These are phyloP conservation scores for Carex littledalei DNA, from an alignment of 176 grass and related monocot genomes.

Conservation along the genomic window DNA sequence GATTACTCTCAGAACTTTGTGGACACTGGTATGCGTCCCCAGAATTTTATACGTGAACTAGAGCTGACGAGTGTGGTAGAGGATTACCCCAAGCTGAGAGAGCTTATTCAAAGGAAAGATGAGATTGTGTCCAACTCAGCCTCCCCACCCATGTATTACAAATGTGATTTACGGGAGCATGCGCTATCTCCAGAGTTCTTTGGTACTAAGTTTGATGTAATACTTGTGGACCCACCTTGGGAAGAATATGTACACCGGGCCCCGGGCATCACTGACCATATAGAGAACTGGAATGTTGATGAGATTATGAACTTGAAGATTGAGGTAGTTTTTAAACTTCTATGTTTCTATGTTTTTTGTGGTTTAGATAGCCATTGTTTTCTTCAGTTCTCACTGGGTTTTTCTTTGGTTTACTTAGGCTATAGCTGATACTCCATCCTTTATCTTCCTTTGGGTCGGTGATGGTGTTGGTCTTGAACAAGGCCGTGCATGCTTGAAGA, in stretches of 20 bases:
- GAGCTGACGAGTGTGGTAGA: conserved; percentile 89
- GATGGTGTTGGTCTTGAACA: conserved; percentile 95
- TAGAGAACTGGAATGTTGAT: conserved; percentile 83
- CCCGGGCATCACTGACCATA: conserved; percentile 84
- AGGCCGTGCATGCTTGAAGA: conserved; percentile 86
- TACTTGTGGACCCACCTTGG: conserved; percentile 99
- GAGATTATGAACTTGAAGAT: conserved; percentile 95
- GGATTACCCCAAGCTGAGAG: conserved; percentile 96
- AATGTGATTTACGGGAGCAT: conserved; percentile 72
- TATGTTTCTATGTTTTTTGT: neutral
- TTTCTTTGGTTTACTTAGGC: conserved; percentile 41
- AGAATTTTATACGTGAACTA: conserved; percentile 96
- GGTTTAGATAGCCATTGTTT: neutral
- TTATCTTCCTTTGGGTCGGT: conserved; percentile 95
- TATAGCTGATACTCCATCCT: conserved; percentile 95
- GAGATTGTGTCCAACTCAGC: conserved; percentile 82
- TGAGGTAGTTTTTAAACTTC: conserved; percentile 51
- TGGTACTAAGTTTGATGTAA: conserved; percentile 93
- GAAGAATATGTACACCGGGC: conserved; percentile 91
- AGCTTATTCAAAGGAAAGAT: conserved; percentile 96
- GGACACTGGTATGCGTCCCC: conserved; percentile 88
- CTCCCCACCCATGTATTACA: conserved; percentile 79
- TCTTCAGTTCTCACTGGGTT: neutral
- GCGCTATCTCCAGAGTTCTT: conserved; percentile 87
- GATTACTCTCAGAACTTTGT: conserved; percentile 99